Evolutionary conservation across 1,139 yeast genomes (phyloP).

Genomic region (Diutina rugosa): DNA sequence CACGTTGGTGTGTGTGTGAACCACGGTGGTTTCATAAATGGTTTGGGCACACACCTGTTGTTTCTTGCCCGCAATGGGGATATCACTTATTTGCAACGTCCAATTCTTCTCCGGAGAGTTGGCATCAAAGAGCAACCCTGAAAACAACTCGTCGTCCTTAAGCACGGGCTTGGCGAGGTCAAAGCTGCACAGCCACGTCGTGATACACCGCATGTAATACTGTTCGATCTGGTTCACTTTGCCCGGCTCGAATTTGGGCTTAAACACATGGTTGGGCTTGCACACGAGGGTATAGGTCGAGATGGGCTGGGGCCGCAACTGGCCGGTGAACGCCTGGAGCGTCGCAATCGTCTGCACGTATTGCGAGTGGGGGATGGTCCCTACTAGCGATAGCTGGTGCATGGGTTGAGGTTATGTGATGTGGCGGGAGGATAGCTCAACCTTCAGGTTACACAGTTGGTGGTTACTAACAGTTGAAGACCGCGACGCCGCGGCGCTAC

Average conservation of each 20-base stretch:
- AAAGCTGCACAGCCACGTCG: slow-evolving; percentile 22
- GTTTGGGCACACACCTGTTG: slow-evolving; percentile 46
- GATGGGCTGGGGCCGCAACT: slow-evolving; percentile 23
- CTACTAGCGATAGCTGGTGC: slow-evolving; percentile 29
- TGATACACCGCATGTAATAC: slow-evolving; percentile 30
- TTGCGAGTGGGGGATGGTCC: slow-evolving; percentile 27
- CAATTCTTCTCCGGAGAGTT: slow-evolving; percentile 28
- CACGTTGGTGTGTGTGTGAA: slow-evolving; percentile 24
- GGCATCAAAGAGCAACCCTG: slow-evolving; percentile 18
- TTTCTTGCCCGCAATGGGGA: slow-evolving; percentile 80
- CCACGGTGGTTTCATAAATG: slow-evolving; percentile 53
- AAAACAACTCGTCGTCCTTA: slow-evolving; percentile 9
- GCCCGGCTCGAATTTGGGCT: slow-evolving; percentile 36
- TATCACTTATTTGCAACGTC: slow-evolving; percentile 63
- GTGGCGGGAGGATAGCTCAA: no score
- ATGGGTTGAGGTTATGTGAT: not conserved
- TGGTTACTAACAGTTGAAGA: no score
- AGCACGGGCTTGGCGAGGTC: slow-evolving; percentile 18
- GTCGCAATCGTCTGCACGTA: slow-evolving; percentile 32
- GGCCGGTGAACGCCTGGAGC: slow-evolving; percentile 32
- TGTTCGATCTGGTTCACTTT: slow-evolving; percentile 38
- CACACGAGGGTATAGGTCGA: slow-evolving; percentile 32
- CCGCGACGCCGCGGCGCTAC: no score
- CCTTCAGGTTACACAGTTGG: no score
- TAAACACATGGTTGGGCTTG: slow-evolving; percentile 29